Conservation (phyloP, 306 rosid species). For the Cucurbita moschata region DNA sequence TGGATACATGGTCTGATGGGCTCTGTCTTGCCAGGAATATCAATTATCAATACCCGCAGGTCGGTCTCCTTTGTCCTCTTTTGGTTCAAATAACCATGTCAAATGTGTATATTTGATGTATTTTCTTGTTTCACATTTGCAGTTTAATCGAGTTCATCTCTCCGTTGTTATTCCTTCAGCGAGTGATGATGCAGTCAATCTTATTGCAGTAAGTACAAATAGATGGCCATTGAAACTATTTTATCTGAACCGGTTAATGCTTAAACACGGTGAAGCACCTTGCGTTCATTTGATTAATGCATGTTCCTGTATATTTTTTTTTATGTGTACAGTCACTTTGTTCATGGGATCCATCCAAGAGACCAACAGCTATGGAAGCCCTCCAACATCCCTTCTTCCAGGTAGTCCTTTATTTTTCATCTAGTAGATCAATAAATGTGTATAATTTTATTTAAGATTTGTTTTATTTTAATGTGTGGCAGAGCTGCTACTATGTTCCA, state of each 20-base stretch:
- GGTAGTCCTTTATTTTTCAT: slow-evolving; percentile 17
- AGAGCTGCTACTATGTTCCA: slow-evolving; percentile 86
- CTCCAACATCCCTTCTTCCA: slow-evolving; percentile 98
- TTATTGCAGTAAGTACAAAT: slow-evolving; percentile 49
- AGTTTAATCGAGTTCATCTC: slow-evolving; percentile 70
- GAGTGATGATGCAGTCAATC: slow-evolving; percentile 58
- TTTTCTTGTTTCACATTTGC: slow-evolving; percentile 7
- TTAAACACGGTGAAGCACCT: background rate
- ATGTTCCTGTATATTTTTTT: background rate
- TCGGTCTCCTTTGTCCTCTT: slow-evolving; percentile 9
- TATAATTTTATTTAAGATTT: background rate
- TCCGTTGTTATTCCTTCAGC: slow-evolving; percentile 59
- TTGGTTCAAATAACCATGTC: background rate
- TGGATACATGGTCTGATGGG: slow-evolving; percentile 75
- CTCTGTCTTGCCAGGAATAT: slow-evolving; percentile 78
- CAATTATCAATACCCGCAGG: slow-evolving; percentile 85
- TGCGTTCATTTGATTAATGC: background rate
- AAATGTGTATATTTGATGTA: background rate
- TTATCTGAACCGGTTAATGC: background rate
- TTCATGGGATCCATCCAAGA: slow-evolving; percentile 91
- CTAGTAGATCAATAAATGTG: background rate
- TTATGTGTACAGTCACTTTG: slow-evolving; percentile 55
- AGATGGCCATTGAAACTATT: background rate
- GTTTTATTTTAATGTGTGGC: slow-evolving; percentile 3
- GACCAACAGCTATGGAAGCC: slow-evolving; percentile 85